Conservation (phyloP, 352 stramenopile species). For the Pseudoperonospora humuli region DNA sequence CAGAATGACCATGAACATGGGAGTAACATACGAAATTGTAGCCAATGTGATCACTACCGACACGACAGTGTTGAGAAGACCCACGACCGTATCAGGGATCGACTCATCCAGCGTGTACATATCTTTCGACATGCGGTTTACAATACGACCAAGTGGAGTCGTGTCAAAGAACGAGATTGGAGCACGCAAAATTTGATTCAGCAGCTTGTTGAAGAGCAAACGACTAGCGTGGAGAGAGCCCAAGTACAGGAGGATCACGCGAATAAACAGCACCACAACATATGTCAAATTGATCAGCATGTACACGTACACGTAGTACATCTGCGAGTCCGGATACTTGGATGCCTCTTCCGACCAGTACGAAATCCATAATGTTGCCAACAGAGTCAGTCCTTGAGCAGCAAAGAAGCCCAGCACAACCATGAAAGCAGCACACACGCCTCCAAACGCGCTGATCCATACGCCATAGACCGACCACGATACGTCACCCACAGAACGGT, state of each 20-base stretch:
- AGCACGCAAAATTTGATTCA: conserved; percentile 87
- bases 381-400: conserved; percentile 46
- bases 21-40: conserved; percentile 67
- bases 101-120: conserved; percentile 71
- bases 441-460: conserved; percentile 64
- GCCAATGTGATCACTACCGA: conserved; percentile 53
- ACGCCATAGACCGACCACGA: conserved; percentile 54
- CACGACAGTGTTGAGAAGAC: conserved; percentile 65
- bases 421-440: conserved; percentile 32
- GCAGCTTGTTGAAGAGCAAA: conserved; percentile 51
- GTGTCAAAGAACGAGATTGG: conserved; percentile 79
- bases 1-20: conserved; percentile 63
- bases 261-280: conserved; percentile 55
- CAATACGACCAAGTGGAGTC: conserved; percentile 65
- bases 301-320: conserved; percentile 84
- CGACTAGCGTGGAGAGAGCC: conserved; percentile 46
- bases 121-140: conserved; percentile 76
- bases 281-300: conserved; percentile 66
- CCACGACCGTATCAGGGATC: conserved; percentile 60
- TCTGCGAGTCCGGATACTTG: conserved; percentile 26
- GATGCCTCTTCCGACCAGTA: conserved; percentile 38
- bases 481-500: conserved; percentile 66
- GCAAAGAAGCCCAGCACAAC: conserved; percentile 41
- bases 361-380: conserved; percentile 55
- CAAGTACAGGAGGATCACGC: conserved; percentile 49